These are phyloP conservation scores for Trichoderma aggressivum DNA, from an alignment of 2,329 filamentous ascomycete species.

Conservation along the genomic window DNA sequence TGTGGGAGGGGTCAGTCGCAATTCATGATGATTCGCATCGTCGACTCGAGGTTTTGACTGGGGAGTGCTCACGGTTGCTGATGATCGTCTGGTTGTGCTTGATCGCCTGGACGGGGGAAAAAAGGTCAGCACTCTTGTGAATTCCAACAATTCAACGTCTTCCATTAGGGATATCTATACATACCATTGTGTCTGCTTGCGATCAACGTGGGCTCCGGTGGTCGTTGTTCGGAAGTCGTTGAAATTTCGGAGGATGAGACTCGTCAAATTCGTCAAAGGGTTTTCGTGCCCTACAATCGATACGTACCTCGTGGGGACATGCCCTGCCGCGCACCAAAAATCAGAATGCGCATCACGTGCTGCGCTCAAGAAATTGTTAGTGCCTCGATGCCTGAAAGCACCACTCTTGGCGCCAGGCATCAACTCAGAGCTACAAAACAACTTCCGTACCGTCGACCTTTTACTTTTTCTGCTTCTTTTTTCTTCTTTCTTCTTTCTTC, in stretches of 20 bases:
- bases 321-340: constrained; percentile 22
- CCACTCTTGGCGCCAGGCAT: constrained; percentile 27
- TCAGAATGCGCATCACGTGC: constrained; percentile 25
- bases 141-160: constrained; percentile 22
- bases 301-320: constrained; percentile 34
- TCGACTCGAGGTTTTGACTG: constrained; percentile 26
- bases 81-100: constrained; percentile 99
- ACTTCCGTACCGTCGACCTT: constrained; percentile 2
- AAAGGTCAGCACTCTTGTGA: constrained; percentile 33
- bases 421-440: constrained; percentile 34
- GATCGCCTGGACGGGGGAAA: constrained; percentile 67
- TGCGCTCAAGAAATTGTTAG: not conserved
- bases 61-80: constrained; percentile 75
- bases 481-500: constrained; percentile 57
- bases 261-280: constrained; percentile 42
- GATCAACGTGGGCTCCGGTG: constrained; percentile 46
- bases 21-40: constrained; percentile 24
- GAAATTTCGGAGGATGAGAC: constrained; percentile 38
- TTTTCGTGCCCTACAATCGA: constrained; percentile 41
- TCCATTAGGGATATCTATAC: constrained; percentile 27
- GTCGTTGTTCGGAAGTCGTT: constrained; percentile 41
- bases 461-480: constrained; percentile 31
- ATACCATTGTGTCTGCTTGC: constrained; percentile 55
- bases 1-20: constrained; percentile 46
- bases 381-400: constrained; percentile 16